Conservation (phyloP, 1,139 yeast genomes). For the Hansenula lynferdii region DNA sequence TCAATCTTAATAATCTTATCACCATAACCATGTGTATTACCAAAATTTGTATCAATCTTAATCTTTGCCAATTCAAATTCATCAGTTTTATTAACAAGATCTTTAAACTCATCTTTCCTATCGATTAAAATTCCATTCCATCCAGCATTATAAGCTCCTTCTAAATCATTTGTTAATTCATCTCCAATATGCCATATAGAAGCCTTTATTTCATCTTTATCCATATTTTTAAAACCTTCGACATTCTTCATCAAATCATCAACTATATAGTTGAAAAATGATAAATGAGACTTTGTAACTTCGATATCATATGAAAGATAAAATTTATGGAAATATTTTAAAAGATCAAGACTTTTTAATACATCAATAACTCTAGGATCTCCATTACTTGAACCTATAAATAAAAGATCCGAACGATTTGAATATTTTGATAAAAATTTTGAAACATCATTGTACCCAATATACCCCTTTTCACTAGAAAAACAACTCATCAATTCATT, state of each 20-base stretch:
- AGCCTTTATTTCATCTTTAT: conserved; percentile 12
- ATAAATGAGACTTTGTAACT: conserved; percentile 43
- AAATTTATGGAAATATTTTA: conserved; percentile 35
- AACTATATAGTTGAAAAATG: conserved; percentile 40
- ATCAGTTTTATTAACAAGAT: conserved; percentile 6
- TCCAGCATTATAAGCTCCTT: conserved; percentile 50
- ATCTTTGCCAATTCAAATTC: conserved; percentile 7
- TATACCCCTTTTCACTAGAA: conserved; percentile 44
- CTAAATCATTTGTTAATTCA: conserved; percentile 46
- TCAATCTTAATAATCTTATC: not conserved
- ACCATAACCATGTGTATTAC: not conserved
- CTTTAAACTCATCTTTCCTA: conserved; percentile 25
- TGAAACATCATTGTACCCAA: conserved; percentile 47
- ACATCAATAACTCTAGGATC: conserved; percentile 46
- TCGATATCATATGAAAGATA: conserved; percentile 55
- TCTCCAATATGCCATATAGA: conserved; percentile 67
- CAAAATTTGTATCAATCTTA: conserved; percentile 5
- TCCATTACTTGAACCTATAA: conserved; percentile 55
- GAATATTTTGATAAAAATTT: conserved; percentile 37
- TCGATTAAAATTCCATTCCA: conserved; percentile 58
- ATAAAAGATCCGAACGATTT: conserved; percentile 26
- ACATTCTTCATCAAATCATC: conserved; percentile 20
- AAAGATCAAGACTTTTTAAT: conserved; percentile 40
- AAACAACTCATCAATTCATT: conserved; percentile 42
- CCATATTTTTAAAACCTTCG: conserved; percentile 5